Evolutionary conservation across 2,329 filamentous ascomycete species (phyloP).

Genomic region (Stachybotrys elegans): DNA sequence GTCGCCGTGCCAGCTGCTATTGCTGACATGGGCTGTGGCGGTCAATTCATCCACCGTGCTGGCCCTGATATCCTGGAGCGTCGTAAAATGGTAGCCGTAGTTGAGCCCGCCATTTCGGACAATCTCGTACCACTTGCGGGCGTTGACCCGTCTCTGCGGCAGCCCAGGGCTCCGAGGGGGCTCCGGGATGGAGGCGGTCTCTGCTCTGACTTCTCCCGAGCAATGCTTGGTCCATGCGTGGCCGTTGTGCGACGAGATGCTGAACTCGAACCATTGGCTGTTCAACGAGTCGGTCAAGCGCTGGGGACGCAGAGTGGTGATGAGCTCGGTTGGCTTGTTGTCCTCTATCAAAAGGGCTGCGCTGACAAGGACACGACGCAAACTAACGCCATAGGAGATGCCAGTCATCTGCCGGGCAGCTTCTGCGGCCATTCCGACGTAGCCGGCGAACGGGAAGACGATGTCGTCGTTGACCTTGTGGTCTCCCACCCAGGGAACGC

Average conservation of each 20-base stretch:
- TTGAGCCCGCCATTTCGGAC: constrained; percentile 22
- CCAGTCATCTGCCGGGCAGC: constrained; percentile 13
- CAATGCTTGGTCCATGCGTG: constrained; percentile 18
- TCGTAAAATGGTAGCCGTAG: constrained; percentile 25
- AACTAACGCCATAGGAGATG: constrained; percentile 10
- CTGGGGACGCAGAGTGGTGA: constrained; percentile 22
- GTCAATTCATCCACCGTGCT: constrained; percentile 8
- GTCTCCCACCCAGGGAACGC: constrained; percentile 35
- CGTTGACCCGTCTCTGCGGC: constrained; percentile 14
- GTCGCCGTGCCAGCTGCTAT: constrained; percentile 9
- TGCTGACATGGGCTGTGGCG: constrained; percentile 12
- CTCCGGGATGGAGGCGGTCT: background rate
- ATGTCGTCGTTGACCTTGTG: constrained; percentile 37
- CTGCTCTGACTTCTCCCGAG: constrained; percentile 5
- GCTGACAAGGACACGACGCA: constrained; percentile 22
- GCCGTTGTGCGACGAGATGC: constrained; percentile 17
- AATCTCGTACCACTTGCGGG: constrained; percentile 17
- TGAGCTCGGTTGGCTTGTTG: constrained; percentile 20
- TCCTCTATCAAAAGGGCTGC: constrained; percentile 26
- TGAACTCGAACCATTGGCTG: constrained; percentile 25
- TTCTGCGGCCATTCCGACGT: constrained; percentile 24
- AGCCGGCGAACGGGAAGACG: constrained; percentile 34
- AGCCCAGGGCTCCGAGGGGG: background rate
- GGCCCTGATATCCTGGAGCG: constrained; percentile 13
- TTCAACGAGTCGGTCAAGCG: constrained; percentile 17